phyloP scores from a whole-genome alignment of 106 monocot genomes.

The Platanthera guangdongensis region DNA sequence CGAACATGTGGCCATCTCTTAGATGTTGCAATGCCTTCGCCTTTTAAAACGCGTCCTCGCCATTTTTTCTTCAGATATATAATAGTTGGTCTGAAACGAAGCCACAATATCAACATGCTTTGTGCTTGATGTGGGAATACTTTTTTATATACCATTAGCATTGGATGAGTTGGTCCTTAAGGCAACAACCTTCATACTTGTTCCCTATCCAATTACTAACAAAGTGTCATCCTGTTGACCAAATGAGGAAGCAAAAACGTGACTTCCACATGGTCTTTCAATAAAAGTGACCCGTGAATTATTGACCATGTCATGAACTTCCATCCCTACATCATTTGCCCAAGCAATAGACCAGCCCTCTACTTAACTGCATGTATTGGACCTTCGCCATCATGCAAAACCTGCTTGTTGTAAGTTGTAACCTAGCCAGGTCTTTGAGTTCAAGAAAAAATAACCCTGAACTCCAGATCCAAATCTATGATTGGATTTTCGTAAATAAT shows the following conservation, averaged over 20 bases:
- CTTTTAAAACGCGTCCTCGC: too few relatives aligned
- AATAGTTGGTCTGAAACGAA: slow-evolving; percentile 84
- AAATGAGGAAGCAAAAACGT: slow-evolving; percentile 87
- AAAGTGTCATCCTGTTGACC: slow-evolving; percentile 92
- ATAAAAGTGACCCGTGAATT: slow-evolving; percentile 84
- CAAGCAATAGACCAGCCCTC: slow-evolving; percentile 94
- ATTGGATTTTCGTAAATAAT: slow-evolving; percentile 55
- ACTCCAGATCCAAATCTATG: slow-evolving; percentile 83
- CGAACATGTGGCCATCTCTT: too few relatives aligned
- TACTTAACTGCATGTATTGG: slow-evolving; percentile 93
- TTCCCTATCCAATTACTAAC: slow-evolving; percentile 98
- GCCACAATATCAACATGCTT: slow-evolving; percentile 96
- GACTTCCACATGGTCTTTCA: slow-evolving; percentile 77
- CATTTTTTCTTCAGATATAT: slow-evolving; percentile 38
- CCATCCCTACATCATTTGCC: slow-evolving; percentile 94
- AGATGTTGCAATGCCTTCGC: too few relatives aligned
- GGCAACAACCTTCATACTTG: slow-evolving; percentile 74
- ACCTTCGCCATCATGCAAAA: slow-evolving; percentile 91
- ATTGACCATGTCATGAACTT: slow-evolving; percentile 87
- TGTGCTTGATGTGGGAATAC: slow-evolving; percentile 26
- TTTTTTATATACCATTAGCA: slow-evolving; percentile 56
- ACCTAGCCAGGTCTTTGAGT: slow-evolving; percentile 75
- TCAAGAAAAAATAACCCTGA: slow-evolving; percentile 83
- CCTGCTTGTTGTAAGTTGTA: slow-evolving; percentile 63
- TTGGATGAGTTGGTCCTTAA: slow-evolving; percentile 49